Conservation (phyloP, 768 basidiomycete species). For the Leccinum uliginosum region DNA sequence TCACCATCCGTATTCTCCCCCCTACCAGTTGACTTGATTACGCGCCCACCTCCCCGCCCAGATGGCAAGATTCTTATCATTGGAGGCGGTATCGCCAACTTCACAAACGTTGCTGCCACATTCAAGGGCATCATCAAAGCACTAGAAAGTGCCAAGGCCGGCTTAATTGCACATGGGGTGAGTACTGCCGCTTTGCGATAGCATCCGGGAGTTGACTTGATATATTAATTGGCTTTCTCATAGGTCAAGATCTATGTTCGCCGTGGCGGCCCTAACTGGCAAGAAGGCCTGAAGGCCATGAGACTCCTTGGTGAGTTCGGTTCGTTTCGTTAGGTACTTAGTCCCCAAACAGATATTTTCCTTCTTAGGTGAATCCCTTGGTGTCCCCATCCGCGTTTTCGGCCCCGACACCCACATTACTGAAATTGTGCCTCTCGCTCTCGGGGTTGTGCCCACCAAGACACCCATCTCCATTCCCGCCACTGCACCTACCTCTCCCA, state of each 20-base stretch:
- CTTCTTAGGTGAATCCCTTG: slow-evolving; percentile 74
- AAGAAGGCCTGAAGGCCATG: slow-evolving; percentile 98
- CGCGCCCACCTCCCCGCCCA: slow-evolving; percentile 75
- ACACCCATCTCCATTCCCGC: slow-evolving; percentile 37
- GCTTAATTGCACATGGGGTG: slow-evolving; percentile 54
- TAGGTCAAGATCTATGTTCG: slow-evolving; percentile 94
- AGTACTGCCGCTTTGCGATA: neutral
- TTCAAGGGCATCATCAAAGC: slow-evolving; percentile 99
- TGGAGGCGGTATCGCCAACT: slow-evolving; percentile 99
- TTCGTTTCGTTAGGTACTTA: neutral
- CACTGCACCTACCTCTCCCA: slow-evolving; percentile 46
- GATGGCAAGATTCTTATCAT: slow-evolving; percentile 99
- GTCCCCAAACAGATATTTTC: neutral
- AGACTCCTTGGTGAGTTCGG: slow-evolving; percentile 63
- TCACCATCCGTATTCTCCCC: neutral
- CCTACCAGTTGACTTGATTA: slow-evolving; percentile 85
- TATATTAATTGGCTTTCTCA: slow-evolving; percentile 33
- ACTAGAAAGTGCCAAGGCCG: slow-evolving; percentile 86
- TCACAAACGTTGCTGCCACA: slow-evolving; percentile 97
- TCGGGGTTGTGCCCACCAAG: slow-evolving; percentile 55
- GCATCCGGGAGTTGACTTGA: neutral
- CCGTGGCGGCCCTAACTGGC: slow-evolving; percentile 99
- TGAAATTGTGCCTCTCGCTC: slow-evolving; percentile 96
- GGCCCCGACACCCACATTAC: slow-evolving; percentile 99
- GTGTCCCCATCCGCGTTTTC: slow-evolving; percentile 94